Evolutionary conservation across 305 asterid species (phyloP).

Genomic region (Fraxinus floribunda): DNA sequence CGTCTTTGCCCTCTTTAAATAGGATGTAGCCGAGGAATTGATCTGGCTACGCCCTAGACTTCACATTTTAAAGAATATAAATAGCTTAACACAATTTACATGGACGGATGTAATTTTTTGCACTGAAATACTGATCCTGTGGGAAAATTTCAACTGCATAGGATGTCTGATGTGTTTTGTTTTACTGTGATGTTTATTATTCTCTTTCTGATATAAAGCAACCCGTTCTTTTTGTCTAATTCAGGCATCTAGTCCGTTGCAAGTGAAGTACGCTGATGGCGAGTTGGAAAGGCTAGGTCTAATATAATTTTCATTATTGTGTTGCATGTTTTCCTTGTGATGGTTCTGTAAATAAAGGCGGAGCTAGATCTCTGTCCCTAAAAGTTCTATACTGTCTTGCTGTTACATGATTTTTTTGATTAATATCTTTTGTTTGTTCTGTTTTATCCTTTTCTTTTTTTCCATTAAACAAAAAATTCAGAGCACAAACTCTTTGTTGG

Average conservation of each 20-base stretch:
- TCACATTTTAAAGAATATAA: constrained; percentile 1
- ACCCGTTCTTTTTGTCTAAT: constrained; percentile 39
- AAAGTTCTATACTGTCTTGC: not conserved
- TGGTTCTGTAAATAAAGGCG: constrained; percentile 16
- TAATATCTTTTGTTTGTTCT: constrained; percentile 10
- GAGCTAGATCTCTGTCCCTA: not conserved
- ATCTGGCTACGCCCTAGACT: constrained; percentile 14
- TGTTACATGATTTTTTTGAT: not conserved
- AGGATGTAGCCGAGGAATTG: constrained; percentile 9
- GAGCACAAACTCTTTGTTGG: constrained; percentile 95
- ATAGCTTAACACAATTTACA: not conserved
- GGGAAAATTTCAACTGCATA: not conserved
- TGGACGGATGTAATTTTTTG: constrained; percentile 7
- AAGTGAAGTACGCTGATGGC: constrained; percentile 99
- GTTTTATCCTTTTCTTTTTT: constrained; percentile 7
- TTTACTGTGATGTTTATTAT: constrained; percentile 14
- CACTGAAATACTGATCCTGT: not conserved
- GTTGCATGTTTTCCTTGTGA: constrained; percentile 21
- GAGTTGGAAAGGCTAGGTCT: constrained; percentile 99
- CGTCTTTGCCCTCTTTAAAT: constrained; percentile 17
- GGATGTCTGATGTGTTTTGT: constrained; percentile 15
- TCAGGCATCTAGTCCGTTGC: constrained; percentile 95
- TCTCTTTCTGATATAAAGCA: constrained; percentile 35
- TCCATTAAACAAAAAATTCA: constrained; percentile 28
- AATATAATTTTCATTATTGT: constrained; percentile 24